phyloP scores from a whole-genome alignment of 1,139 yeast species.

The Nematodospora anomalae region DNA sequence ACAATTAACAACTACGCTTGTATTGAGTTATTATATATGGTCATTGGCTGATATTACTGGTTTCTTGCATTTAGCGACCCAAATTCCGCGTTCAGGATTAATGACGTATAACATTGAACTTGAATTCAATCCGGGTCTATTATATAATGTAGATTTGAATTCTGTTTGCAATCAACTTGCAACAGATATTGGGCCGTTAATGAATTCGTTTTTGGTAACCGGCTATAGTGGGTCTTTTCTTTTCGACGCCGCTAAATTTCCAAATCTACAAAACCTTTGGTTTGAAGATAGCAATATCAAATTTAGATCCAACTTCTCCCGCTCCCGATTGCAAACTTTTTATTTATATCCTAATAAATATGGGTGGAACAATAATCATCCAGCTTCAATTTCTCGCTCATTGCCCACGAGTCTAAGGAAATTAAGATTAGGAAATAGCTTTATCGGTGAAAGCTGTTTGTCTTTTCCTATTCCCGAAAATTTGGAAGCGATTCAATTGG shows the following conservation, averaged over 20 bases:
- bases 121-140: conserved; percentile 23
- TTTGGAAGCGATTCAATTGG: conserved; percentile 14
- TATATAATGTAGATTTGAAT: conserved; percentile 17
- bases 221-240: conserved; percentile 18
- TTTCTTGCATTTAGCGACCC: conserved; percentile 13
- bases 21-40: conserved; percentile 25
- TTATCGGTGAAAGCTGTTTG: conserved; percentile 9
- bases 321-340: conserved; percentile 6
- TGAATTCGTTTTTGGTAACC: conserved; percentile 11
- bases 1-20: conserved; percentile 12
- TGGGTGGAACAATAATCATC: conserved; percentile 19
- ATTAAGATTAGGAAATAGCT: conserved; percentile 21
- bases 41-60: conserved; percentile 20
- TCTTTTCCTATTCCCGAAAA: conserved; percentile 15
- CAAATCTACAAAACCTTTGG: conserved; percentile 18
- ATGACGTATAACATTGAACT: conserved; percentile 21
- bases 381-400: conserved; percentile 11
- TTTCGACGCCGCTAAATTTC: conserved; percentile 16
- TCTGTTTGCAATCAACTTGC: conserved; percentile 11
- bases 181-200: conserved; percentile 3
- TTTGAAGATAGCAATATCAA: conserved; percentile 20
- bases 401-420: conserved; percentile 17
- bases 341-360: conserved; percentile 18
- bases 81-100: conserved; percentile 2
- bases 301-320: conserved; percentile 11